Conservation (phyloP, 1,284 basidiomycete species). For the Cyathus pygmaeus region DNA sequence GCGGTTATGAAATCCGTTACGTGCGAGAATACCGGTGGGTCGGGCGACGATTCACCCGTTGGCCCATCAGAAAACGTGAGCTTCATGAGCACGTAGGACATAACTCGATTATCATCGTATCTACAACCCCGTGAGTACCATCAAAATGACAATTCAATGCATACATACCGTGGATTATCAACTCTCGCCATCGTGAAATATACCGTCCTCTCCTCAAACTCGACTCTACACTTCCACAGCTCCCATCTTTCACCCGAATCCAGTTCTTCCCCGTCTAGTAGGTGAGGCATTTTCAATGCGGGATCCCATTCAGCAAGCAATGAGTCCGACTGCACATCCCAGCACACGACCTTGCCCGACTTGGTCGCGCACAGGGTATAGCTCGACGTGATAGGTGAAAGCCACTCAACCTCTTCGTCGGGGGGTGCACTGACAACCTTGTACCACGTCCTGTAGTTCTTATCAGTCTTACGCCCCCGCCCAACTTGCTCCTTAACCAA, state of each 20-base stretch:
- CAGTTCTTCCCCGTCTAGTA: too few species aligned
- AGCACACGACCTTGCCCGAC: slow-evolving; percentile 78
- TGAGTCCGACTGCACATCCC: slow-evolving; percentile 70
- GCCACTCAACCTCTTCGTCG: slow-evolving; percentile 75
- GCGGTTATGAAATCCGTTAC: slow-evolving; percentile 69
- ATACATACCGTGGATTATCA: slow-evolving; percentile 60
- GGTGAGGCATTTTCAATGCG: slow-evolving; percentile 19
- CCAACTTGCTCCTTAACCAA: slow-evolving; percentile 36
- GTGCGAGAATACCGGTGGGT: slow-evolving; percentile 59
- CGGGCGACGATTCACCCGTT: slow-evolving; percentile 40
- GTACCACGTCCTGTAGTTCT: slow-evolving; percentile 55
- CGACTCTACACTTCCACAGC: slow-evolving; percentile 79
- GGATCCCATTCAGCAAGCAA: slow-evolving; percentile 76
- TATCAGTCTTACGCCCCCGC: slow-evolving; percentile 6
- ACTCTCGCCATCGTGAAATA: slow-evolving; percentile 80
- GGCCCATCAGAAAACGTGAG: slow-evolving; percentile 58
- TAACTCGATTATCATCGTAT: slow-evolving; percentile 59
- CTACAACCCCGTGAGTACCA: slow-evolving; percentile 24
- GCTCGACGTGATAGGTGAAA: slow-evolving; percentile 77
- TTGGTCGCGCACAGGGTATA: slow-evolving; percentile 80
- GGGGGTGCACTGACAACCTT: slow-evolving; percentile 71
- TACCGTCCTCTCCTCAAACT: slow-evolving; percentile 74
- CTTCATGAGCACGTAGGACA: slow-evolving; percentile 68
- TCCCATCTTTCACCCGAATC: slow-evolving; percentile 62
- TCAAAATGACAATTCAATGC: slow-evolving; percentile 2